phyloP scores from a whole-genome alignment of 306 rosid species.

The Urtica urens region DNA sequence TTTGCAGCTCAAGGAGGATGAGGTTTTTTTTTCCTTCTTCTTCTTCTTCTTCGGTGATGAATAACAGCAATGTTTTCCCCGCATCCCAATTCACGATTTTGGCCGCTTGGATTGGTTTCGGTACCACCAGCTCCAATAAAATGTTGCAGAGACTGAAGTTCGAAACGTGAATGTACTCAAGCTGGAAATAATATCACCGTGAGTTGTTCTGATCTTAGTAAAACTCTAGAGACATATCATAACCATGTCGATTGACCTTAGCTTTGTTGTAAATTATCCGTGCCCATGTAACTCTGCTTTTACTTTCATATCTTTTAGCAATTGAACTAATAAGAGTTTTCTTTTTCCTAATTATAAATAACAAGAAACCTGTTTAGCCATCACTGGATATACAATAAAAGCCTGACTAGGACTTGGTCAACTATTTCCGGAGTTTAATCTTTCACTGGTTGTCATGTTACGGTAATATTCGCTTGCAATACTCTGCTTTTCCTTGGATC shows the following conservation, averaged over 20 bases:
- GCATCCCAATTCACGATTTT: no score
- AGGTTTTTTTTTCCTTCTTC: constrained; percentile 11
- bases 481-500: no score
- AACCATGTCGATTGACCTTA: neutral
- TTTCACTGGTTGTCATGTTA: no score
- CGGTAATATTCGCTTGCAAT: no score
- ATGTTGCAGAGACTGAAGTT: constrained; percentile 2
- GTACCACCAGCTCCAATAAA: constrained; percentile 13
- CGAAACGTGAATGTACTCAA: constrained; percentile 10
- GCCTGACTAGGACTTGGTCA: no score
- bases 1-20: constrained; percentile 15
- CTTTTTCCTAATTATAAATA: no score
- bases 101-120: constrained; percentile 21
- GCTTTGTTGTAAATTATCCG: constrained; percentile 3
- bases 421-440: no score
- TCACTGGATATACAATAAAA: no score
- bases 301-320: no score
- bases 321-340: no score
- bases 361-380: no score
- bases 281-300: neutral
- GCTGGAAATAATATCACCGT: constrained; percentile 12
- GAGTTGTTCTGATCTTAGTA: constrained; percentile 5
- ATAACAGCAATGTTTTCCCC: constrained; percentile 17
- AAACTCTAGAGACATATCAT: neutral
- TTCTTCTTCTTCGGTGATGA: no score